Conservation (phyloP, 768 basidiomycete genomes). For the Serpula lacrymans region DNA sequence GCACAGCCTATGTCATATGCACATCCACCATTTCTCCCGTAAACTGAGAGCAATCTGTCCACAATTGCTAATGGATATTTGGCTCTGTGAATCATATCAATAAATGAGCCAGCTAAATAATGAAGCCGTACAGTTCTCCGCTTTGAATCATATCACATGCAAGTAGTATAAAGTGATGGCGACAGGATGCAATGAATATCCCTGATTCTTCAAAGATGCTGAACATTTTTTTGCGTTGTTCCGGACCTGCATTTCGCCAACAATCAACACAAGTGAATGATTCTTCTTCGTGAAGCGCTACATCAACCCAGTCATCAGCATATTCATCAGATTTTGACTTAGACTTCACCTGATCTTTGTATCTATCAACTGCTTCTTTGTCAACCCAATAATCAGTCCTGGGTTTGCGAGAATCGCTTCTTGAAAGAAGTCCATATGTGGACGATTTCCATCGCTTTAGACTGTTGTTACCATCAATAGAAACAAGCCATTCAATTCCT, state of each 20-base stretch:
- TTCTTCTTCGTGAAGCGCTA: too few relatives aligned
- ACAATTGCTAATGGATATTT: slow-evolving; percentile 10
- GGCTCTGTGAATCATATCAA: background rate
- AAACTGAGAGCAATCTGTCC: background rate
- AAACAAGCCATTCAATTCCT: background rate
- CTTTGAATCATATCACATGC: slow-evolving; percentile 15
- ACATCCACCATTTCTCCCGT: slow-evolving; percentile 2
- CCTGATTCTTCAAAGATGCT: slow-evolving; percentile 4
- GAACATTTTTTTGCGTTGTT: slow-evolving; percentile 1
- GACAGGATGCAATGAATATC: slow-evolving; percentile 7
- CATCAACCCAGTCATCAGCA: background rate
- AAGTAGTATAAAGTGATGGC: slow-evolving; percentile 2
- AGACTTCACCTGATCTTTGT: too few relatives aligned
- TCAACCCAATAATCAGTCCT: too few relatives aligned
- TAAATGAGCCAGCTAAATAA: background rate
- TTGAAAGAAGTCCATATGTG: too few relatives aligned
- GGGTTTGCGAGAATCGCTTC: too few relatives aligned
- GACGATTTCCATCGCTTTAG: background rate
- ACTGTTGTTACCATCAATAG: too few relatives aligned
- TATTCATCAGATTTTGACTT: too few relatives aligned
- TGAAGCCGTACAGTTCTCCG: slow-evolving; percentile 8
- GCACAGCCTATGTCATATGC: slow-evolving; percentile 4
- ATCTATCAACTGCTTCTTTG: too few relatives aligned
- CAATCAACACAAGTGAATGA: slow-evolving; percentile 1
- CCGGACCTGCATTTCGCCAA: slow-evolving; percentile 8